These are phyloP conservation scores for Wickerhamomyces queroliae DNA, from an alignment of 805 yeast species.

Conservation along the genomic window DNA sequence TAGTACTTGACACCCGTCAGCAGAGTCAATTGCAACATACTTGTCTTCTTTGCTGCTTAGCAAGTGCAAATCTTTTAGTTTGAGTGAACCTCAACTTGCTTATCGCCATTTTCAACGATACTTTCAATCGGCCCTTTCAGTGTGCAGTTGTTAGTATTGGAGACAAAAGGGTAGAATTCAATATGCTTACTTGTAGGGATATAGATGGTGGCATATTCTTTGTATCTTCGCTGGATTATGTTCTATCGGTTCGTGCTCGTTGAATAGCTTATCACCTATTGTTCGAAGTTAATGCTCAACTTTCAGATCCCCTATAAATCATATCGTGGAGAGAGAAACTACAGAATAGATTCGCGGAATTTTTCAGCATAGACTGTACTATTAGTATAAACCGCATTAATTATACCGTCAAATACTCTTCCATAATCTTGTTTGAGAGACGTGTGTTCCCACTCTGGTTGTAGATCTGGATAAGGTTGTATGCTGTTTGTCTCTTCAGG, in stretches of 20 bases:
- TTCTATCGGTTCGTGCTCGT: background rate
- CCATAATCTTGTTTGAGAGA: constrained; percentile 60
- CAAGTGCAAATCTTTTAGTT: constrained; percentile 62
- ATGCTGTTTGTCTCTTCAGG: constrained; percentile 75
- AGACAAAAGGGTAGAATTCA: background rate
- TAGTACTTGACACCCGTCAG: background rate
- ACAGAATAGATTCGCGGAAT: too few species aligned
- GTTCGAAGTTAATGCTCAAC: background rate
- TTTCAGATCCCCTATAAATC: too few species aligned
- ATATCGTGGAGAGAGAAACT: too few species aligned
- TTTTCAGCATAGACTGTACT: too few species aligned
- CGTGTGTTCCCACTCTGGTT: constrained; percentile 65
- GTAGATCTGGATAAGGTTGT: constrained; percentile 73
- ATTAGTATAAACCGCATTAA: background rate
- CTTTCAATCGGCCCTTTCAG: constrained; percentile 23
- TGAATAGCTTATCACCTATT: background rate
- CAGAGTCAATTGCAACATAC: constrained; percentile 12
- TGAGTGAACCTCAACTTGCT: constrained; percentile 63
- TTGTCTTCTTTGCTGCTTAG: constrained; percentile 67
- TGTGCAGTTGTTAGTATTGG: background rate
- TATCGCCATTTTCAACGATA: constrained; percentile 53
- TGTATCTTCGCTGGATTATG: constrained; percentile 18
- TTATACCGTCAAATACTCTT: constrained; percentile 43
- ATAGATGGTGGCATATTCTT: too few species aligned
- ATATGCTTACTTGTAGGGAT: constrained; percentile 22